Base-by-base conservation (phyloP, 1,139 yeast species). In the Sugiyamaella sp. region DNA sequence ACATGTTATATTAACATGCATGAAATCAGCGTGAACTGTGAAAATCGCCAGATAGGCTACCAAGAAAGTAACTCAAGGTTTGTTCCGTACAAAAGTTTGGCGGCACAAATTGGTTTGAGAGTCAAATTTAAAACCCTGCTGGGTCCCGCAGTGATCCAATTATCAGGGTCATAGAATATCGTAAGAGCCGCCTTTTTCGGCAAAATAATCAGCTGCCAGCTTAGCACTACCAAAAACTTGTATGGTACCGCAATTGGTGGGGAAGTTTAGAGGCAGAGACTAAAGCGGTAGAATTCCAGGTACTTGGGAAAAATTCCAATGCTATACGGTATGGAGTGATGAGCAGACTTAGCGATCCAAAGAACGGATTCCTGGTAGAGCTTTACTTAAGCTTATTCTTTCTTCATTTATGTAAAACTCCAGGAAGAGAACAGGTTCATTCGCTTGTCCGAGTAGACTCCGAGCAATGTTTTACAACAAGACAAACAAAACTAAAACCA, bases 111-210 rank as follows among this genome's bases (percentile, higher is more conserved):
- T 24, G 33, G 25, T 41, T 41, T 41, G 22, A 24, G 5, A 41
- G 33, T 21, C 17, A 41, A 41, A 41, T n/a, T 29, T 29, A 9
- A 41, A 41, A 6, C n/a, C 9, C 19, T 41, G 25, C 47, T 43
- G 47, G 47, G 47, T 17, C 47, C 35, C 47, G 27, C 45, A 25
- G 12, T 27, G 47, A 32, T 32, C 47, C 47, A 27, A 43, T 29
- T 43, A 43, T 43, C 45, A 41, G 45, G 45, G 8, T 25, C 27
- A 25, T 16, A 24, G 16, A 43, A 29, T 14, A 32, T n/a, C 17
- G 8, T 6, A 35, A 35, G 39, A 20, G 19, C 44, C 14, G 35
- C 35, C 35, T 4, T 10, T 29, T 29, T 29, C 10, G 29, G 29
- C 29, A 5, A 25, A 25, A 25, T 25, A 25, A 25, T 25, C 10